phyloP scores from a whole-genome alignment of 768 basidiomycete genomes.

The Cyclocybe cylindracea region DNA sequence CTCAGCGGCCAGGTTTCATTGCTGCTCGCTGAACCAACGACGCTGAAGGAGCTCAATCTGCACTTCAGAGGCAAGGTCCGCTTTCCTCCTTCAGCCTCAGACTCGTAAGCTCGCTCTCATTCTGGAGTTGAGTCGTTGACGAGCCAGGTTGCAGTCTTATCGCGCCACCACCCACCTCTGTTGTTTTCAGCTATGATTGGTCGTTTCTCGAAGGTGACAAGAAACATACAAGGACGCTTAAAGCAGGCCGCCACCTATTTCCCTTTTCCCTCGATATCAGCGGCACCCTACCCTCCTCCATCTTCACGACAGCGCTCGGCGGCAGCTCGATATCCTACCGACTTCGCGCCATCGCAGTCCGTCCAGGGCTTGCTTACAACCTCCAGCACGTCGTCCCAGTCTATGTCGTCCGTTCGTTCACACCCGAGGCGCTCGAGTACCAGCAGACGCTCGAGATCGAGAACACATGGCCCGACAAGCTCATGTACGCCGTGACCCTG shows the following conservation, averaged over 20 bases:
- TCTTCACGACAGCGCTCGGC: slow-evolving; percentile 54
- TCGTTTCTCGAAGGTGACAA: slow-evolving; percentile 87
- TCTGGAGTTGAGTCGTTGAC: slow-evolving; percentile 6
- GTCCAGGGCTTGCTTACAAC: slow-evolving; percentile 59
- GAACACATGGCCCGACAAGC: slow-evolving; percentile 96
- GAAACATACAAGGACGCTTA: slow-evolving; percentile 81
- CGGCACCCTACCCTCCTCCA: slow-evolving; percentile 79
- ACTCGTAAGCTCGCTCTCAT: slow-evolving; percentile 51
- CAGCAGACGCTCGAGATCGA: slow-evolving; percentile 95
- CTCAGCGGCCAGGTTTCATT: slow-evolving; percentile 84
- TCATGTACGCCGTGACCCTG: slow-evolving; percentile 93
- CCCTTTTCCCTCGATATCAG: slow-evolving; percentile 90
- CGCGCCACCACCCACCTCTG: slow-evolving; percentile 53
- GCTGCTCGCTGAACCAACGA: slow-evolving; percentile 77
- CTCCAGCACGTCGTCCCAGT: slow-evolving; percentile 65
- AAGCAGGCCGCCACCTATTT: slow-evolving; percentile 93
- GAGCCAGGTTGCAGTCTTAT: slow-evolving; percentile 32
- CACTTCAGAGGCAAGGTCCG: slow-evolving; percentile 83
- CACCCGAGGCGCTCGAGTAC: slow-evolving; percentile 86
- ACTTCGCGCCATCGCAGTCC: slow-evolving; percentile 81
- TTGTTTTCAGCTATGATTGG: slow-evolving; percentile 85
- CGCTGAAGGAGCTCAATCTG: slow-evolving; percentile 82
- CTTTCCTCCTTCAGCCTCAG: slow-evolving; percentile 57
- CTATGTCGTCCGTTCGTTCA: slow-evolving; percentile 70
- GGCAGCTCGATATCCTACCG: slow-evolving; percentile 83